Conservation (phyloP, 306 rosid genomes). For the Gynostemma pentaphyllum region DNA sequence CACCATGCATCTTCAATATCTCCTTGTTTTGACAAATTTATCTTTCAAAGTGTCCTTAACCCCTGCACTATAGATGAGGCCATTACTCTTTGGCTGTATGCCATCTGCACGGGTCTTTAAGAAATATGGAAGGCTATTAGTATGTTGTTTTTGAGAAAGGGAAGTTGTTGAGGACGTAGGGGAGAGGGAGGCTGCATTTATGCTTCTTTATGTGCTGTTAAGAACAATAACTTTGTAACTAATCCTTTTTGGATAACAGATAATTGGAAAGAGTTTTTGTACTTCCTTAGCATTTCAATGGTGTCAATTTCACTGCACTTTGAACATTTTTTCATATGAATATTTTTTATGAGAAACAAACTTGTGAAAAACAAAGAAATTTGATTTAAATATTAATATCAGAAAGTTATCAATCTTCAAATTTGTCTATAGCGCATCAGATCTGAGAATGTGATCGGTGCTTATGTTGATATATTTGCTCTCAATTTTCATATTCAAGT, state of each 20-base stretch:
- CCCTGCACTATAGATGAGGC: background rate
- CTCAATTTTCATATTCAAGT: constrained; percentile 1
- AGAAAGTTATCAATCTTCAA: background rate
- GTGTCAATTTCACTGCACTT: background rate
- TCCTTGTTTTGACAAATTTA: background rate
- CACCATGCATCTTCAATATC: background rate
- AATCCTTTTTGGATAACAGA: background rate
- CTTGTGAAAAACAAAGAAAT: no score
- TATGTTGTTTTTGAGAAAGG: background rate
- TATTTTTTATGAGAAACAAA: no score
- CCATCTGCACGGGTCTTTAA: background rate
- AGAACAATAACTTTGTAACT: background rate
- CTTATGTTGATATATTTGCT: background rate
- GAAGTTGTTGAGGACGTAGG: background rate
- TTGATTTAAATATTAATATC: background rate
- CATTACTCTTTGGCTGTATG: background rate
- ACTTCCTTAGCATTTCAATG: background rate
- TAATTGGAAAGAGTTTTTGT: background rate
- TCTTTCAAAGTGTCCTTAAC: background rate
- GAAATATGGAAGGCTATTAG: background rate
- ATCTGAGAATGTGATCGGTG: background rate
- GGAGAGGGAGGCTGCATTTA: background rate
- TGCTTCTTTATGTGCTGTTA: background rate
- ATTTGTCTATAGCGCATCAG: background rate
- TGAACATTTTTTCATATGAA: background rate